Evolutionary conservation across 2,329 filamentous ascomycete genomes (phyloP), one percentile per base, ranked within the genome.

Genomic region (Xylaria multiplex): DNA sequence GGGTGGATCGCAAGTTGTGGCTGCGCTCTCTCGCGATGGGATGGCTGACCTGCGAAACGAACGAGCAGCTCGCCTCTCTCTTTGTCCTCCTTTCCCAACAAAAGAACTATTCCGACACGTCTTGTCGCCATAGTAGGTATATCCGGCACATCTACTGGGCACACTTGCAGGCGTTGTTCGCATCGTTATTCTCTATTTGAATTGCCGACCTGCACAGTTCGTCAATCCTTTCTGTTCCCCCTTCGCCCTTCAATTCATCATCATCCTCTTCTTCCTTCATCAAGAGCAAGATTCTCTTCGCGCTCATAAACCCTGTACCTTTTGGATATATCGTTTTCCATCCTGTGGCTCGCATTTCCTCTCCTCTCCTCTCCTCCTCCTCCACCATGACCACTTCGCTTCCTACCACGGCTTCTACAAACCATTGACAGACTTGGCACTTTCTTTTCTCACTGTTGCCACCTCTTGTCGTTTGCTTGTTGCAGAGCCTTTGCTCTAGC

Each of bases 381-480:
- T 59, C 63, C 62, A 62, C 37, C 49, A 49, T 54, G 50, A 62
- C 46, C 62, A 64, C 59, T 63, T 69, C 67, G 67, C 69, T 72
- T 60, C 68, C 64, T 50, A 57, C 56, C 43, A 55, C 68, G 64
- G 63, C 67, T 66, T 53, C 64, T 62, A 68, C 67, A 71, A 63
- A 68, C 64, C 62, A 67, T 69, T 70, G 69, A 65, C 73, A 74
- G 74, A 72, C 72, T 65, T 71, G 60, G 68, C 69, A 68, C 55
- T 66, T 70, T 66, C 70, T 69, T 69, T 67, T 70, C 68, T 71
- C 69, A 50, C 54, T 69, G 43, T 67, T 65, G 64, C 59, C 50
- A 56, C 49, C 42, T 37, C 53, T 69, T 70, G 68, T 72, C 66
- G 74, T 75, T 77, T 75, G 76, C 71, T 76, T 75, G 70, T 75